Percentiles rank a stretch among this genome's conserved stretches.
Evolutionary conservation across 495 filamentous ascomycete species (phyloP).

Genomic region (Trichocladium uniseriatum): DNA sequence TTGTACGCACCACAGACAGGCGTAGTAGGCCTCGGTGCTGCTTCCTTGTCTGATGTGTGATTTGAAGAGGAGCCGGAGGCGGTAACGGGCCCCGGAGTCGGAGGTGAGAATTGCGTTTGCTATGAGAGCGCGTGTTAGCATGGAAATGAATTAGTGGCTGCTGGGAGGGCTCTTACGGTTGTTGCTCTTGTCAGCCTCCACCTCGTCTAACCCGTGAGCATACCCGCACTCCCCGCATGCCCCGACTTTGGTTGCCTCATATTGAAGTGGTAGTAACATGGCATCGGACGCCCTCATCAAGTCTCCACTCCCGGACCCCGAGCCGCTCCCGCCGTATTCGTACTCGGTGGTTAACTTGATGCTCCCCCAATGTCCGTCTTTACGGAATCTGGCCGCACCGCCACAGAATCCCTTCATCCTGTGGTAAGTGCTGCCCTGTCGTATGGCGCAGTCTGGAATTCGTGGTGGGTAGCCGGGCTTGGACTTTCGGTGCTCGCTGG

Average conservation of each 20-base stretch:
- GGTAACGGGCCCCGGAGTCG: constrained; percentile 22
- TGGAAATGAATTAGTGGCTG: too few relatives aligned
- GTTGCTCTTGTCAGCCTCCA: constrained; percentile 21
- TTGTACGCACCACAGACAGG: constrained; percentile 31
- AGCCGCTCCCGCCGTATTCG: constrained; percentile 3
- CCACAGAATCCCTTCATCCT: constrained; percentile 19
- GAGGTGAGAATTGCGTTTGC: constrained; percentile 19
- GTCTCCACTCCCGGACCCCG: constrained; percentile 2
- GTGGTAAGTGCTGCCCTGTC: constrained; percentile 16
- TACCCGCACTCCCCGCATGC: constrained; percentile 29
- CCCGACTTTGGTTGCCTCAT: constrained; percentile 15
- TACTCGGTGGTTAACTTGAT: constrained; percentile 15
- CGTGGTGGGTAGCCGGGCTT: constrained; percentile 6
- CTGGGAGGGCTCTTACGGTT: constrained; percentile 18
- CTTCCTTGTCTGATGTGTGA: constrained; percentile 23
- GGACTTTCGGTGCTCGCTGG: constrained; percentile 1
- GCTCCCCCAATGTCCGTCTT: constrained; percentile 18
- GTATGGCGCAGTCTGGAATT: constrained; percentile 15
- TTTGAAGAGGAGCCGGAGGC: constrained; percentile 32
- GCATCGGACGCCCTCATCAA: constrained; percentile 18
- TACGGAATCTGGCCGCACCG: constrained; percentile 16
- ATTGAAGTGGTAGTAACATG: constrained; percentile 13
- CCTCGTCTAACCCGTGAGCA: constrained; percentile 25
- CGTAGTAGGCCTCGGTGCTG: constrained; percentile 20
- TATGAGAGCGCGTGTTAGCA: constrained; percentile 1